Evolutionary conservation across 2,329 filamentous ascomycete species (phyloP), one percentile per base, ranked within the genome.

Genomic region (Verticillium nubilum): DNA sequence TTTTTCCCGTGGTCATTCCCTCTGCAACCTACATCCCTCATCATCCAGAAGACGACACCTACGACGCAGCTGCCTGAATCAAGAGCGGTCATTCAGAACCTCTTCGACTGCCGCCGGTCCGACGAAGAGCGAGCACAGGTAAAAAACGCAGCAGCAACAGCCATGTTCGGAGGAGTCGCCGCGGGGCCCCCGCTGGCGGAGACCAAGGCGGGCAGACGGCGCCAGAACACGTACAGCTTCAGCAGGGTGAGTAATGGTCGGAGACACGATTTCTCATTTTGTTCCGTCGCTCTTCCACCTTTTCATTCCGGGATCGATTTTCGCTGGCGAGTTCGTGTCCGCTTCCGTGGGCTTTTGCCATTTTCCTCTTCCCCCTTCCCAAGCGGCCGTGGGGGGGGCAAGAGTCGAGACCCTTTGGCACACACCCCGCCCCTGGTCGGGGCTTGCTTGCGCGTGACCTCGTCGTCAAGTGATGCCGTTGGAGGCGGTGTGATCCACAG

Each of bases 211-310:
- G 72, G 62, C 61, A 67, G 57, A 66, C 72, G 56, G 69, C 67
- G 58, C 15, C 27, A 19, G 25, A 74, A 78, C 56, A 78, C 75
- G 13, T 78, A 72, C 70, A 76, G 68, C 63, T 75, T 77, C 59
- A 75, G 75, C 67, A 74, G 71, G 71, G 73, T 76, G 63, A 67
- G 69, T 61, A 15, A 10, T 13, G 37, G 9, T 54, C 5, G 10
- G 25, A n/a, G n/a, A 26, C 52, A 29, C 52, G 31, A 56, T 59
- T 15, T 23, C 2, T 29, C 19, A 23, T 47, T 47, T 47, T n/a
- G 19, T 52, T 19, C 42, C 31, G 19, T 13, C 19, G n/a, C 25
- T 47, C 42, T 25, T 25, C 4, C 29, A n/a, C 29, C 23, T 35
- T 19, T 56, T 19, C 28, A 15, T 23, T 17, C 52, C 15, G 26